These are phyloP conservation scores for Ustilago curta DNA, from an alignment of 1,284 basidiomycete genomes.

Conservation along the genomic window DNA sequence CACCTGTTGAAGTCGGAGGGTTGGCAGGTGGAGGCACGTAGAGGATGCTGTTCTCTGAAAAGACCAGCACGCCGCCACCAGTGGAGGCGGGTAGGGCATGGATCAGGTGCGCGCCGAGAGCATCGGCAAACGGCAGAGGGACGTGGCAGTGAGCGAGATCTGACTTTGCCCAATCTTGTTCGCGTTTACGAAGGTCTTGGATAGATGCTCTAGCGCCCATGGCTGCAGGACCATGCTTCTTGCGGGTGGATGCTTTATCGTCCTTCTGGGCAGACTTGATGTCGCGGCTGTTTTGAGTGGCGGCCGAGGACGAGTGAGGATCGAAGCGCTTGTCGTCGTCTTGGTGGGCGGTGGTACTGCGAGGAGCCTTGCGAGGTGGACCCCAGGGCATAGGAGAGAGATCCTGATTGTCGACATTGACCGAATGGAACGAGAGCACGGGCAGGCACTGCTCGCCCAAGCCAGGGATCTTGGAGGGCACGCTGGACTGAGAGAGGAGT, in stretches of 20 bases:
- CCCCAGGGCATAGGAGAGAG: constrained; percentile 60
- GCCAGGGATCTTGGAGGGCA: constrained; percentile 52
- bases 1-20: constrained; percentile 3
- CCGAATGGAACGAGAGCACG: constrained; percentile 64
- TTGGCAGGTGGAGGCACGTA: constrained; percentile 55
- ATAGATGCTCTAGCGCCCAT: constrained; percentile 37
- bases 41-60: constrained; percentile 59
- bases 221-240: constrained; percentile 56
- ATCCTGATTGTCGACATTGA: constrained; percentile 46
- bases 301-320: constrained; percentile 26
- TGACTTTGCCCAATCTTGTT: constrained; percentile 49
- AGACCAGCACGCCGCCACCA: constrained; percentile 64
- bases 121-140: constrained; percentile 59
- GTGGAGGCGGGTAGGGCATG: constrained; percentile 52
- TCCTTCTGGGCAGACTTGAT: constrained; percentile 17
- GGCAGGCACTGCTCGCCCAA: constrained; percentile 62
- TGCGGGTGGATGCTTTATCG: constrained; percentile 28
- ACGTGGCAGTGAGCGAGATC: constrained; percentile 61
- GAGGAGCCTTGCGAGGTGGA: constrained; percentile 44
- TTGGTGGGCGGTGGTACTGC: constrained; percentile 13
- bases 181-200: constrained; percentile 37
- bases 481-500: constrained; percentile 60
- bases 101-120: constrained; percentile 57
- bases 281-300: constrained; percentile 27
- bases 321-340: constrained; percentile 19